Conservation (phyloP, 768 basidiomycete species). For the Termitomyces eurrhizus region DNA sequence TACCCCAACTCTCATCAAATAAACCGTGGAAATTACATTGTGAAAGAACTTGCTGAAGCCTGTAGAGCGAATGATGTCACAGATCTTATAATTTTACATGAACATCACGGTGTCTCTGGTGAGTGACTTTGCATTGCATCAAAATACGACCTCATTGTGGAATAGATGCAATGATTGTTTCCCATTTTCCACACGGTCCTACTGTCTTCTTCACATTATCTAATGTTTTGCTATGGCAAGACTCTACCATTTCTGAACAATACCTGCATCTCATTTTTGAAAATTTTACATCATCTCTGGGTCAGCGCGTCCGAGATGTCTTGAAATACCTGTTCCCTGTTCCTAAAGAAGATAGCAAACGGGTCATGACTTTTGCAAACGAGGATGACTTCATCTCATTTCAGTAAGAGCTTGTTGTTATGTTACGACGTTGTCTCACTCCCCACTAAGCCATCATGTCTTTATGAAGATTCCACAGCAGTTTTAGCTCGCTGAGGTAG, state of each 20-base stretch:
- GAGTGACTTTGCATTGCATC: no score
- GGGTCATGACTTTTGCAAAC: no score
- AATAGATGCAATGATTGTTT: no score
- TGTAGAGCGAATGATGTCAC: constrained; percentile 94
- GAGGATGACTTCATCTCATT: no score
- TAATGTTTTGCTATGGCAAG: constrained; percentile 84
- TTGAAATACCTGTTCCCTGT: no score
- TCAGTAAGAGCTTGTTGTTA: no score
- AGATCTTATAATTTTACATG: constrained; percentile 91
- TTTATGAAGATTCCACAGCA: no score
- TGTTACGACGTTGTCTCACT: no score
- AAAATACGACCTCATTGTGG: no score
- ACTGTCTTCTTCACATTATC: constrained; percentile 89
- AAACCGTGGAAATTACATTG: constrained; percentile 96
- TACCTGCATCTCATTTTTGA: constrained; percentile 98
- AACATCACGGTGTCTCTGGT: constrained; percentile 94
- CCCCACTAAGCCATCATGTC: no score
- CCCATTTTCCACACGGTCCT: constrained; percentile 95
- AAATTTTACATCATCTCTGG: constrained; percentile 86
- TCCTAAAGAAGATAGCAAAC: no score
- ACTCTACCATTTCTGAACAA: constrained; percentile 94
- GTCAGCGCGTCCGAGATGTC: constrained; percentile 77
- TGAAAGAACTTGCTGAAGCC: constrained; percentile 91
- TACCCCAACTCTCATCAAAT: constrained; percentile 96
- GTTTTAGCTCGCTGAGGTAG: no score